Evolutionary conservation across 225 moss, liverwort and hornwort species (phyloP).

Genomic region (Polytrichum formosum): DNA sequence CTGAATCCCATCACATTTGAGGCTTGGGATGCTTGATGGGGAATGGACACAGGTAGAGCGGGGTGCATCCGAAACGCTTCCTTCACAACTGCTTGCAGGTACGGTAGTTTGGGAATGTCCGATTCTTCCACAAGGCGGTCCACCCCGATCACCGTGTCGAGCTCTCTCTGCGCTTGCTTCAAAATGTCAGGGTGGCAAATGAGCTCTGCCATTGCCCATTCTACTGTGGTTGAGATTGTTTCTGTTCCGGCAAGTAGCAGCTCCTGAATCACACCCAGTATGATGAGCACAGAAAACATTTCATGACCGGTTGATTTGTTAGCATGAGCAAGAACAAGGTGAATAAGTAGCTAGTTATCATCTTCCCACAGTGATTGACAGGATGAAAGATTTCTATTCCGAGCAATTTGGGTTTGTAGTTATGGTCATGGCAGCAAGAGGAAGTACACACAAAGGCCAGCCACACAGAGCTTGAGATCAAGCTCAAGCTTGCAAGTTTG

Average conservation of each 20-base stretch:
- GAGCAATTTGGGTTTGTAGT: not conserved
- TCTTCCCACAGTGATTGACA: not conserved
- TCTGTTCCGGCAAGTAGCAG: constrained; percentile 52
- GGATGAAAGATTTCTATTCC: not conserved
- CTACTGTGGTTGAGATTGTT: constrained; percentile 35
- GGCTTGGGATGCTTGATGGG: constrained; percentile 24
- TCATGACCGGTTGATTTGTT: not conserved
- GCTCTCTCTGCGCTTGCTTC: constrained; percentile 33
- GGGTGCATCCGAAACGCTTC: constrained; percentile 57
- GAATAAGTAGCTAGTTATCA: not conserved
- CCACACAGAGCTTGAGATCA: too few relatives aligned
- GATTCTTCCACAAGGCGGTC: constrained; percentile 38
- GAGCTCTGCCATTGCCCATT: constrained; percentile 68
- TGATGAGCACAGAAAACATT: not conserved
- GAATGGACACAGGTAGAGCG: constrained; percentile 29
- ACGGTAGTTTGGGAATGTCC: constrained; percentile 28
- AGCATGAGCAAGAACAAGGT: not conserved
- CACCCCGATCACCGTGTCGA: constrained; percentile 41
- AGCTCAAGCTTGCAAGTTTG: too few relatives aligned
- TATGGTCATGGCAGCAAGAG: too few relatives aligned
- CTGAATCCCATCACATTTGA: constrained; percentile 20
- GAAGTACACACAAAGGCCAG: too few relatives aligned
- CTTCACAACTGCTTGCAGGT: constrained; percentile 33
- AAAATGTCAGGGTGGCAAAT: constrained; percentile 27
- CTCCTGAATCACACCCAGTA: constrained; percentile 37